Base-by-base conservation (phyloP, 2,329 filamentous ascomycete genomes). In the Monosporascus sp. region DNA sequence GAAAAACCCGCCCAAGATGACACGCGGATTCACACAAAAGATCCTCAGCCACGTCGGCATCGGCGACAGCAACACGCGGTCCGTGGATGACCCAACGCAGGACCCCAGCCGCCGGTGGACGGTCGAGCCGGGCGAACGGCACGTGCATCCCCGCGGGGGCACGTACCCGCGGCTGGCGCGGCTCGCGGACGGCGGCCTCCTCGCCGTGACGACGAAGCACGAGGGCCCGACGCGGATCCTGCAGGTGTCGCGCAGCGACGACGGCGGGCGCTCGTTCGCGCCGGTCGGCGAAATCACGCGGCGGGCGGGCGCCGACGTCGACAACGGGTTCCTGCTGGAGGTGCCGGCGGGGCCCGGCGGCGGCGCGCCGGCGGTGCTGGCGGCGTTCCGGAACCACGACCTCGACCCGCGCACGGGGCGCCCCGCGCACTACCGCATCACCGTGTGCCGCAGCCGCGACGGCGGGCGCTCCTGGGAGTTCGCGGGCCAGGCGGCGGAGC, bases 331-430 rank as follows among this genome's bases (percentile, higher is more conserved):
- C 55, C 59, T 79, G 16, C 65, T 77, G 11, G 74, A 78, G 53
- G 57, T 72, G 2, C 67, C 72, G 2, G 61, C 64, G 5, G 38
- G 9, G 2, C 8, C 57, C 56, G 0, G 17, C 56, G 16, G 43
- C 50, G 50, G 17, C 44, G 52, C 20, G 11, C 64, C 68, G 0
- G 63, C 65, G 1, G 64, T 78, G 2, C 67, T 79, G 0, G 76
- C 71, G 0, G 76, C 77, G 0, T 79, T 79, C 62, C 73, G 77
- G 6, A 79, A 79, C 61, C 75, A 78, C 53, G 70, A 73, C 41
- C 61, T 69, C 4, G 72, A 68, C 2, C 66, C 67, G 0, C 45
- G 63, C 20, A 67, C 69, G 3, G 38, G 59, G 19, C 59, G 55
- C 24, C 67, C 67, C 0, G 70, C 69, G 5, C 69, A 76, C 61